Evolutionary conservation across 2,329 filamentous ascomycete genomes (phyloP).

Genomic region (Claviceps pazoutovae): DNA sequence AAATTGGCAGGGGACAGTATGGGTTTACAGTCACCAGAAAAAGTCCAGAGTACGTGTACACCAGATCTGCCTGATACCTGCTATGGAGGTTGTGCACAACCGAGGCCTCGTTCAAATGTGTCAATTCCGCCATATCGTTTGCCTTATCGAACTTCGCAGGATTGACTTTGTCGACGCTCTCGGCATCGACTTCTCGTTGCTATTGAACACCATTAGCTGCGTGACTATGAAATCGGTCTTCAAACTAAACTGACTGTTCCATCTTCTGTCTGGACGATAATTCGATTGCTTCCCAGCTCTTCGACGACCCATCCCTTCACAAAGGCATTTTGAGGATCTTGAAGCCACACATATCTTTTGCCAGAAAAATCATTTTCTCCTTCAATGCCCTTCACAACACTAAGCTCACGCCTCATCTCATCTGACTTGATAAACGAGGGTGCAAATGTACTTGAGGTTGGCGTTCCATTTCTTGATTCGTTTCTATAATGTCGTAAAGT

Average conservation of each 20-base stretch:
- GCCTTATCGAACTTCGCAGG: constrained; percentile 99
- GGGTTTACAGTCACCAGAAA: constrained; percentile 97
- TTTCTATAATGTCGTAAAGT: constrained; percentile 28
- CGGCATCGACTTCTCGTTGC: constrained; percentile 75
- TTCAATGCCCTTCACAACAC: constrained; percentile 61
- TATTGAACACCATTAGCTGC: constrained; percentile 22
- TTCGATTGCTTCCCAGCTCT: constrained; percentile 52
- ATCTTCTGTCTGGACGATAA: constrained; percentile 88
- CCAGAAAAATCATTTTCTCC: constrained; percentile 98
- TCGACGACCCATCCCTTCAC: constrained; percentile 86
- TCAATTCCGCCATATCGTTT: constrained; percentile 97
- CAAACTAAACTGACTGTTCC: constrained; percentile 50
- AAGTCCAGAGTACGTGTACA: constrained; percentile 94
- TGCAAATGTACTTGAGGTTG: constrained; percentile 72
- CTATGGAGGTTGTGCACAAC: constrained; percentile 95
- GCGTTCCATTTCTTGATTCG: constrained; percentile 51
- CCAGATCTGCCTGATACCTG: constrained; percentile 88
- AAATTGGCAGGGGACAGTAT: constrained; percentile 88
- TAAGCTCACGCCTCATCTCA: constrained; percentile 46
- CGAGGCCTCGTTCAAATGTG: constrained; percentile 92
- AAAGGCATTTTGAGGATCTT: constrained; percentile 75
- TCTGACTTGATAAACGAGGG: constrained; percentile 91
- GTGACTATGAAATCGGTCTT: neutral
- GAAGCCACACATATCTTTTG: constrained; percentile 95
- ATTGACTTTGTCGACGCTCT: constrained; percentile 96